Evolutionary conservation across 129 eudicot species (phyloP), one percentile per base, ranked within the genome.

Genomic region (Gnaphalium uliginosum): DNA sequence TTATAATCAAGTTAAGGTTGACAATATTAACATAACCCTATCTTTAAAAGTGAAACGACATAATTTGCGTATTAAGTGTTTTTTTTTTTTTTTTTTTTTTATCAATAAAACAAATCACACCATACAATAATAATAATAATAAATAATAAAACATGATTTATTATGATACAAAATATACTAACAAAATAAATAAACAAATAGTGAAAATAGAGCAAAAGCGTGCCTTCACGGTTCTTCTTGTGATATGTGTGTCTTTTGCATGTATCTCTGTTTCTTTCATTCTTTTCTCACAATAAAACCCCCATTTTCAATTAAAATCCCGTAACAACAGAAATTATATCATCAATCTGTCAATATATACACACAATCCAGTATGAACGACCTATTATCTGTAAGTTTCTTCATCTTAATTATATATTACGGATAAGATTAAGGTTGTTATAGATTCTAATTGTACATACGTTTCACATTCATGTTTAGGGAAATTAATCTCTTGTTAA

Each of bases 361-460:
- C 46, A 14, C 24, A 7, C 30, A 79, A 72, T 79, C 46, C 78
- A 60, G 3, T 69, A 80, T 80, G 83, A 80, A 80, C 53, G 83
- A 80, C 61, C 83, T 80, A n/a, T 80, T 80, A 66, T 80, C 75
- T 57, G 83, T 80, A 80, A 80, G 83, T 53, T 56, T 73, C 25
- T 27, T 66, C 58, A 56, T 66, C 53, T 8, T 14, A 41, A 22
- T 61, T 51, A 33, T 37, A 27, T 72, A 64, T 73, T 11, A 29
- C 46, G 26, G 41, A 62, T 54, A 63, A 27, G 23, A 33, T 72
- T 54, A 11, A 53, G 62, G 7, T 6, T 61, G 1, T 1, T 8
- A 7, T 5, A 23, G 4, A 51, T 51, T 18, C 58, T 51, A 24
- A 61, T 78, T 65, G 21, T 56, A 30, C 33, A n/a, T 39, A 25